Percentiles rank a stretch among this genome's conserved stretches.
Conservation (phyloP, 2,329 filamentous ascomycete species). For the Fusarium tjaetaba region DNA sequence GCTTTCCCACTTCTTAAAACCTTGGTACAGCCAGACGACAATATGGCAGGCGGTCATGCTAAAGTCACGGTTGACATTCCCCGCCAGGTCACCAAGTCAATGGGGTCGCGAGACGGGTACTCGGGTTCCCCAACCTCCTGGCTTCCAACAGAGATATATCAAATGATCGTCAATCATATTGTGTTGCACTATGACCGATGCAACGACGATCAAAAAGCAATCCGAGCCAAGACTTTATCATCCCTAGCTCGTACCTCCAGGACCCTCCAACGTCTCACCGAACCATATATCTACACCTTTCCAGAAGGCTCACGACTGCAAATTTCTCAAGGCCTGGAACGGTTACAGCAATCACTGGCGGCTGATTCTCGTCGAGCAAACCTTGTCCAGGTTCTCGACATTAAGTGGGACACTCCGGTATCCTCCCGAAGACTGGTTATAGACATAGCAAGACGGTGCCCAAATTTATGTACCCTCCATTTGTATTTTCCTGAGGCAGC, state of each 20-base stretch:
- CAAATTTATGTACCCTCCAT: neutral
- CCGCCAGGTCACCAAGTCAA: too few species aligned
- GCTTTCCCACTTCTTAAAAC: neutral
- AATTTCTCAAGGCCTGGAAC: neutral
- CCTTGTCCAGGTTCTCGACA: neutral
- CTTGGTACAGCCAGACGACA: neutral
- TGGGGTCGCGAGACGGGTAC: neutral
- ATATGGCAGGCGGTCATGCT: neutral
- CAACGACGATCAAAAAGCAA: neutral
- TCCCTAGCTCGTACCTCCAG: constrained; percentile 5
- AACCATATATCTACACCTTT: constrained; percentile 5
- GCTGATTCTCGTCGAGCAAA: neutral
- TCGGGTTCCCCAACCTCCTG: neutral
- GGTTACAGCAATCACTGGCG: neutral
- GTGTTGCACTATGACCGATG: rapidly evolving
- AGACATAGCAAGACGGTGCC: constrained; percentile 4
- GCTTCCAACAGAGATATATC: neutral
- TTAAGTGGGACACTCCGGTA: neutral
- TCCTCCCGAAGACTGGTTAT: neutral
- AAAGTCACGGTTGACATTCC: neutral
- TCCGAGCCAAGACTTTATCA: neutral
- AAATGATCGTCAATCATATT: neutral
- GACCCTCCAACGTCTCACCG: neutral
- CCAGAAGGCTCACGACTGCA: neutral
- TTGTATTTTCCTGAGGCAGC: rapidly evolving